Evolutionary conservation across 768 basidiomycete genomes (phyloP), one percentile per base, ranked within the genome.

Genomic region (Goffeauzyma gilvescens): DNA sequence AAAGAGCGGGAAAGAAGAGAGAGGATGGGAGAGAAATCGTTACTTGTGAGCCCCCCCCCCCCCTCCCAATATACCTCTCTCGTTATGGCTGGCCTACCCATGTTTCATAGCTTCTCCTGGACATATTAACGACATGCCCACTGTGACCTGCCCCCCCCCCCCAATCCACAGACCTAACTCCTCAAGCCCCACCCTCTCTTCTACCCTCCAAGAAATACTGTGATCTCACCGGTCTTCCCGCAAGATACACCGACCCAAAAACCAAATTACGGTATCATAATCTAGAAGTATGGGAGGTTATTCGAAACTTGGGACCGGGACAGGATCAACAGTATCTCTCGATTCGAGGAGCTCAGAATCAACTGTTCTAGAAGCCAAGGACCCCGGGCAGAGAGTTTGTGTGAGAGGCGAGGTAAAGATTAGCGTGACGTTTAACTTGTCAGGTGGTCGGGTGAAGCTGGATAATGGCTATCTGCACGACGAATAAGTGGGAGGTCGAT

Each of bases 191-290:
- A 5, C 66, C 67, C 1, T 63, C 60, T 0, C 49, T 67, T 1
- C 37, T 64, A 3, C 66, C 66, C 4, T 45, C 62, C 0, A 69
- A 67, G 49, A 66, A 67, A 40, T 69, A 67, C 50, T 69, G 67
- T 58, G 67, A 69, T 40, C 59, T 69, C 32, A 69, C 67, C 2
- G 67, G 67, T 1, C 58, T 69, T 10, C 59, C 61, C 36, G 64
- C 61, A 15, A 44, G 50, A 3, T 67, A 66, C 50, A 60, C 60
- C 9, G 65, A 66, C 45, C 65, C 66, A 7, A 59, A 63, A 38
- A 63, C 64, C 8, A 61, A 59, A 10, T 49, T 66, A 32, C 51
- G 64, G 6, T 67, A 67, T 46, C 63, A 62, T 45, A 64, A 60
- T 34, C 44, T 63, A 18, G 64, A 66, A 38, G 54, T 68, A n/a